Base-by-base conservation (phyloP, 129 eudicot genomes). In the Centrapalus pauciflorus region DNA sequence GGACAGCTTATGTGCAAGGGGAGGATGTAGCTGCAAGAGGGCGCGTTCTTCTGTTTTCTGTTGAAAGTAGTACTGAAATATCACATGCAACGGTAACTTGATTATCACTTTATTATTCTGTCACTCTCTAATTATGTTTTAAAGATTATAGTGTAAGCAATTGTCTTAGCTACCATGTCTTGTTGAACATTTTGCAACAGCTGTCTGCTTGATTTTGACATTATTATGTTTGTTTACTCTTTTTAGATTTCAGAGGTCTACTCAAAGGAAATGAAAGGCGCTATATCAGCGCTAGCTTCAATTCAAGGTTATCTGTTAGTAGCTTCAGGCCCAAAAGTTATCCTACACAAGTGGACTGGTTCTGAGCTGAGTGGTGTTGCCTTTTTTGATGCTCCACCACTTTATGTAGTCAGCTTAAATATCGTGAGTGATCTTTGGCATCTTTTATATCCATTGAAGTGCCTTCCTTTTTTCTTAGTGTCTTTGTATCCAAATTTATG, bases 21-120 rank as follows among this genome's bases (percentile, higher is more conserved):
- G 99, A 93, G 76, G 99, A 93, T 76, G 95, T 93, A 67, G 99
- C 99, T 26, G 99, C 87, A 26, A 87, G 99, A 82, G 99, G 99
- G 55, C 96, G 99, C 8, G 92, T 93, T 29, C 92, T 93, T 29
- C 71, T 93, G 80, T 89, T 63, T 73, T 87, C 99, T 19, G 87
- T 89, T 72, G 97, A 87, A 59, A 86, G 72, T 69, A 65, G 70
- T 72, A 66, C 86, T 24, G 99, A 93, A 45, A 80, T 43, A 72
- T 74, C 87, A 50, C 93, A 80, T 71, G 72, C 73, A 43, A 55
- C 58, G 90, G 97, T 90, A 79, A 56, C 29, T 27, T 67, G 26
- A 51, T 27, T 24, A 56, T 17, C 25, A 0, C 3, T 14, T 14
- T 49, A 12, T 28, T 7, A 69, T 28, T 24, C 61, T 12, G 52